These are phyloP conservation scores for Punica granatum DNA, from an alignment of 345 rosid species.

Conservation along the genomic window DNA sequence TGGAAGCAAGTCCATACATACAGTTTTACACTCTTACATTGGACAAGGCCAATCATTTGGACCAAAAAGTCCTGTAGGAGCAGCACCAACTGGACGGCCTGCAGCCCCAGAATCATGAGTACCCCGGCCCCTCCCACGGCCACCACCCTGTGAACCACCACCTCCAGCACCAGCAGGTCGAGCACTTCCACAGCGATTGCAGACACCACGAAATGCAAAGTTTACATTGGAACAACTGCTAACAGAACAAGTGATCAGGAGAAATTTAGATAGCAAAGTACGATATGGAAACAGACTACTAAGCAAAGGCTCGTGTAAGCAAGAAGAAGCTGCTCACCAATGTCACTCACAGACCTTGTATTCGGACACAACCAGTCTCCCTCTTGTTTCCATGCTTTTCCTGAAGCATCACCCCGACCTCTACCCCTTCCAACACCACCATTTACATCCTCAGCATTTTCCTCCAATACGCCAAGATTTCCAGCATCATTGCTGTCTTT, in stretches of 20 bases:
- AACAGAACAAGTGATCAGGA: constrained; percentile 25
- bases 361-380: constrained; percentile 99
- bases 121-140: constrained; percentile 82
- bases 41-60: constrained; percentile 99
- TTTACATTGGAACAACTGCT: constrained; percentile 94
- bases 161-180: constrained; percentile 86
- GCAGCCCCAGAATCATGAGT: constrained; percentile 37
- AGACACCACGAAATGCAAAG: constrained; percentile 96
- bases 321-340: constrained; percentile 98
- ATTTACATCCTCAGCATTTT: constrained; percentile 28
- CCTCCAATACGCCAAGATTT: constrained; percentile 49
- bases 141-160: constrained; percentile 62
- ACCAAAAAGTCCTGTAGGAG: constrained; percentile 80
- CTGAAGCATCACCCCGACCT: constrained; percentile 70
- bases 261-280: constrained; percentile 1
- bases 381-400: constrained; percentile 89
- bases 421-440: constrained; percentile 62
- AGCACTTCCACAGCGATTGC: constrained; percentile 94
- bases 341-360: constrained; percentile 99
- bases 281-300: not conserved
- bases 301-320: constrained; percentile 32
- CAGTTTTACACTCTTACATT: constrained; percentile 56
- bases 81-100: constrained; percentile 45
- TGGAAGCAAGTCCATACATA: not conserved
- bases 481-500: constrained; percentile 33